Conservation (phyloP, 805 yeast species). For the Metschnikowia bowlesiae region DNA sequence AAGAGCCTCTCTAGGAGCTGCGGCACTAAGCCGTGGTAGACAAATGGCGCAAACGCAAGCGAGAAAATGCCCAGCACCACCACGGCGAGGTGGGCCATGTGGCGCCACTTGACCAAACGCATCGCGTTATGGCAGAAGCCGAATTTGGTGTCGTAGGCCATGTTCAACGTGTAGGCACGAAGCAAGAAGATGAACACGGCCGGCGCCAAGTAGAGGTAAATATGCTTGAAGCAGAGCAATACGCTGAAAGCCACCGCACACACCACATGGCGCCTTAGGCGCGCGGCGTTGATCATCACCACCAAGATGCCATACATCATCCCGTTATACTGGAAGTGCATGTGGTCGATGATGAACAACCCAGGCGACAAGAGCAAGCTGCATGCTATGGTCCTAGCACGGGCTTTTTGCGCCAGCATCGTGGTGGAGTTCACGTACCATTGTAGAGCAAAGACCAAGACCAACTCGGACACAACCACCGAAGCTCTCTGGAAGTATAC, state of each 20-base stretch:
- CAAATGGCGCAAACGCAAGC: slow-evolving; percentile 77
- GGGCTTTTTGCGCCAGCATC: slow-evolving; percentile 34
- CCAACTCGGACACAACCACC: slow-evolving; percentile 72
- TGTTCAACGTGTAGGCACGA: slow-evolving; percentile 64
- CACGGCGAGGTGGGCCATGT: slow-evolving; percentile 56
- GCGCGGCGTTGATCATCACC: slow-evolving; percentile 68
- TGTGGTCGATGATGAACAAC: slow-evolving; percentile 83
- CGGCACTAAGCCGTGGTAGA: slow-evolving; percentile 55
- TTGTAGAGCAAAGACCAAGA: slow-evolving; percentile 67
- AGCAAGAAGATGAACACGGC: slow-evolving; percentile 80
- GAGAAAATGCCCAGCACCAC: slow-evolving; percentile 59
- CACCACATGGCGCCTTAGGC: slow-evolving; percentile 48
- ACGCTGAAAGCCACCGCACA: slow-evolving; percentile 70
- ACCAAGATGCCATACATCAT: slow-evolving; percentile 83
- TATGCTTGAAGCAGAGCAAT: slow-evolving; percentile 89
- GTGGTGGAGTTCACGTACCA: slow-evolving; percentile 56
- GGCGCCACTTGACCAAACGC: slow-evolving; percentile 48
- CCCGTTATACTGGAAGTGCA: slow-evolving; percentile 96
- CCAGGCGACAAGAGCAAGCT: slow-evolving; percentile 88
- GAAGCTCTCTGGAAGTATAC: slow-evolving; percentile 76
- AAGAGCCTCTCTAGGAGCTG: slow-evolving; percentile 68
- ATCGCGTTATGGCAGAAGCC: slow-evolving; percentile 23
- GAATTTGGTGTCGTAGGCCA: slow-evolving; percentile 23
- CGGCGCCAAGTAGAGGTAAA: slow-evolving; percentile 89
- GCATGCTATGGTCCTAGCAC: slow-evolving; percentile 72